Evolutionary conservation across 2,329 filamentous ascomycete species (phyloP), one percentile per base, ranked within the genome.

Genomic region (Pestalotiopsis sp.): DNA sequence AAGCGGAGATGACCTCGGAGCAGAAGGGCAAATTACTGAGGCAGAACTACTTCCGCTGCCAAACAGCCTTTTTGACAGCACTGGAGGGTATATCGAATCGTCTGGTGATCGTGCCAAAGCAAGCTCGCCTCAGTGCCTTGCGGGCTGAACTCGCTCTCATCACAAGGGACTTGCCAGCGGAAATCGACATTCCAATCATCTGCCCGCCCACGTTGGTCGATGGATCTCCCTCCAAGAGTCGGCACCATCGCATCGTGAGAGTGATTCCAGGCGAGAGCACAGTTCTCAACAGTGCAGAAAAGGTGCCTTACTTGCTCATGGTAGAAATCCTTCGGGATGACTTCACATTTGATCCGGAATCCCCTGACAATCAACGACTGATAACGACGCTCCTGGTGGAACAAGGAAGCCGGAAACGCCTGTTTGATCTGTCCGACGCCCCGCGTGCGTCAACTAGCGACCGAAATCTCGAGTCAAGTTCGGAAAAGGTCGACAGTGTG

Each of bases 281-380:
- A 0, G 93, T 95, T 67, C 82, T 96, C 65, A 96, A 96, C 79
- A 96, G 93, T 77, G 93, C 93, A 4, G 93, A 96, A 78, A 92
- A 94, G 77, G 93, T 96, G 59, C 93, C 93, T 1, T 96, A 94
- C 79, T 80, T 96, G 64, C 85, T 96, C 36, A 95, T 96, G 92
- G 89, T 95, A 2, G 93, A 96, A 77, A 90, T 96, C 25, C 81
- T 96, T 62, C 85, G 91, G 27, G 93, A 95, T 72, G 93, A 96
- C 75, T 95, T 96, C 76, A 91, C 91, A 41, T 96, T 96, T 74
- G 91, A 95, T 73, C 92, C 93, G 0, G 89, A 92, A 39, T 91
- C 90, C 0, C 83, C 87, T 36, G 91, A 93, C 71, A 96, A 96
- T 73, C 86, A 92, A 75, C 85, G 88, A 66, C 81, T 96, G 25